Conservation (phyloP, 2,329 filamentous ascomycete species). For the Chaetomium sp. region DNA sequence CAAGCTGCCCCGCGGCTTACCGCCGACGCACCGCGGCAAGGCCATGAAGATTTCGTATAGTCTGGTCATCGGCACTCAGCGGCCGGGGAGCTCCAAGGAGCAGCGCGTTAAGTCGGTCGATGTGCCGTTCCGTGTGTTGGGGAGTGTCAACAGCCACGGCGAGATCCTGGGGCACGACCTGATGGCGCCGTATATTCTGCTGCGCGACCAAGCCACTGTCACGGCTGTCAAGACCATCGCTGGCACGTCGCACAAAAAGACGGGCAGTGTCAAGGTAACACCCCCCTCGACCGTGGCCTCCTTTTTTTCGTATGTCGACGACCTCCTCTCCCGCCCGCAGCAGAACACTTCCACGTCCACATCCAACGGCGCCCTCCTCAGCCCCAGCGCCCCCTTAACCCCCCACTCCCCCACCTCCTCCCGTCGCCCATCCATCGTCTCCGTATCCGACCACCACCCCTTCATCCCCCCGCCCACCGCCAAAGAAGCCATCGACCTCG, state of each 20-base stretch:
- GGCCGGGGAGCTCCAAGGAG: slow-evolving; percentile 69
- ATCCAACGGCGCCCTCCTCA: slow-evolving; percentile 56
- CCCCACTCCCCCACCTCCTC: slow-evolving; percentile 28
- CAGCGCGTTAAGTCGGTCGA: slow-evolving; percentile 87
- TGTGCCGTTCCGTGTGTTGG: slow-evolving; percentile 85
- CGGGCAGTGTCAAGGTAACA: neutral
- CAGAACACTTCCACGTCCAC: slow-evolving; percentile 29
- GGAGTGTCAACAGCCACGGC: slow-evolving; percentile 82
- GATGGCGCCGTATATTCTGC: slow-evolving; percentile 85
- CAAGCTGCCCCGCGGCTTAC: slow-evolving; percentile 77
- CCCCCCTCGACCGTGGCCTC: slow-evolving; percentile 47
- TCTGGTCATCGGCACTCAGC: slow-evolving; percentile 84
- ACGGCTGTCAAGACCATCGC: slow-evolving; percentile 40
- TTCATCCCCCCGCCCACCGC: slow-evolving; percentile 49
- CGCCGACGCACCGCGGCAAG: slow-evolving; percentile 83
- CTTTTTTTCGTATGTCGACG: slow-evolving; percentile 71
- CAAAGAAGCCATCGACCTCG: slow-evolving; percentile 84
- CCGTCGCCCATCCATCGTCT: slow-evolving; percentile 44
- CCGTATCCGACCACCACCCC: slow-evolving; percentile 15
- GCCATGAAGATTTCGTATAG: slow-evolving; percentile 92
- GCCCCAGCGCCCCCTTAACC: slow-evolving; percentile 54
- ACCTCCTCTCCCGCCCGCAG: slow-evolving; percentile 56
- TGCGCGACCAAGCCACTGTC: slow-evolving; percentile 73
- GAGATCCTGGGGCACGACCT: slow-evolving; percentile 89
- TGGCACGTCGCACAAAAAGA: slow-evolving; percentile 11